Percentiles rank a stretch among this genome's conserved stretches.
Evolutionary conservation across 2,329 filamentous ascomycete species (phyloP).

Genomic region (Aspergillus latus): DNA sequence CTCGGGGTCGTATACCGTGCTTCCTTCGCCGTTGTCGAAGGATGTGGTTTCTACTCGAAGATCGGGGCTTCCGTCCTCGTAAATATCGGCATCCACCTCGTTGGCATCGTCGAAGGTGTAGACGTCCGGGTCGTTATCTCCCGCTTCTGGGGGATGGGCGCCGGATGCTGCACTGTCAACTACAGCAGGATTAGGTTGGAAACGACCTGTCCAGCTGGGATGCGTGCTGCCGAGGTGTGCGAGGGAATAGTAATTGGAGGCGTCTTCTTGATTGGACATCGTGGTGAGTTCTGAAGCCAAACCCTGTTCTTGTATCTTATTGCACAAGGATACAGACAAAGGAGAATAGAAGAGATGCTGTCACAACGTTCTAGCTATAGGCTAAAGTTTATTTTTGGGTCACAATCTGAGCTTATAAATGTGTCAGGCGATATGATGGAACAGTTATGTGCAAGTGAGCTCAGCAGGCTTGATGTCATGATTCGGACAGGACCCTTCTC

Average conservation of each 20-base stretch:
- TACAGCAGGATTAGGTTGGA: neutral
- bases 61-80: neutral
- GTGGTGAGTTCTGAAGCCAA: neutral
- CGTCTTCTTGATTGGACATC: neutral
- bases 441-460: no score
- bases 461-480: no score
- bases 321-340: no score
- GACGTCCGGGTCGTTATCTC: slow-evolving; percentile 5
- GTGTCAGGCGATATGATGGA: no score
- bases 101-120: neutral
- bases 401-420: no score
- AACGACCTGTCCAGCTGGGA: neutral
- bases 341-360: no score
- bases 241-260: neutral
- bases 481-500: no score
- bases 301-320: no score
- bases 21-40: slow-evolving; percentile 1
- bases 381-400: no score
- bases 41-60: neutral
- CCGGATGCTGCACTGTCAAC: neutral
- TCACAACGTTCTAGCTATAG: no score
- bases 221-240: neutral
- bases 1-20: slow-evolving; percentile 6
- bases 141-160: neutral
- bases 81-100: neutral